phyloP scores from a whole-genome alignment of 768 basidiomycete genomes.

The Tulasnella sp. region DNA sequence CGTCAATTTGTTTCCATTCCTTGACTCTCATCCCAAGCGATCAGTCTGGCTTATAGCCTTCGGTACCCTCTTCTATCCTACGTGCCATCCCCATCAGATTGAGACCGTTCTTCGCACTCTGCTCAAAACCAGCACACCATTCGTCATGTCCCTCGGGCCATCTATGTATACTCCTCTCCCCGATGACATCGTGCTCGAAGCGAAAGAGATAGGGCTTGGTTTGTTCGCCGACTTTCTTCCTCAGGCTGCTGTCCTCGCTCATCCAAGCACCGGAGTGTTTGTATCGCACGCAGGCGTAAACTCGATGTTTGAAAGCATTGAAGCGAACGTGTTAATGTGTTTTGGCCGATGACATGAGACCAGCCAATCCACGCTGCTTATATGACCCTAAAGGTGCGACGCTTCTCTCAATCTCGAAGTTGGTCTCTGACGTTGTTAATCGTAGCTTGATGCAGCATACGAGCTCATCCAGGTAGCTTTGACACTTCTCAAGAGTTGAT shows the following conservation, averaged over 20 bases:
- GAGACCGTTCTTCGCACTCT: background rate
- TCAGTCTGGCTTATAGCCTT: background rate
- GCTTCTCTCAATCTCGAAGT: background rate
- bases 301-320: conserved; percentile 3
- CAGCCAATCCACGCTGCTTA: conserved; percentile 1
- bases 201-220: background rate
- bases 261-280: background rate
- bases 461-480: background rate
- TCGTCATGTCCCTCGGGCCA: background rate
- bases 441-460: background rate
- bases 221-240: conserved; percentile 1
- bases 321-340: background rate
- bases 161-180: background rate
- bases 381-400: background rate
- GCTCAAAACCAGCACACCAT: background rate
- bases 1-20: background rate
- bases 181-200: background rate
- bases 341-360: conserved; percentile 3
- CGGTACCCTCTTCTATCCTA: conserved; percentile 4
- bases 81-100: background rate
- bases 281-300: conserved; percentile 2
- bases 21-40: background rate
- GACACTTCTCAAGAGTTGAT: background rate
- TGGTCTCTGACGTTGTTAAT: background rate
- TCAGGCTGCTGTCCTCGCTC: background rate